A percentile compares a stretch with the other conserved stretches of the same genome.
Conservation (phyloP, 495 filamentous ascomycete genomes). For the Penicillium longicatenatum region DNA sequence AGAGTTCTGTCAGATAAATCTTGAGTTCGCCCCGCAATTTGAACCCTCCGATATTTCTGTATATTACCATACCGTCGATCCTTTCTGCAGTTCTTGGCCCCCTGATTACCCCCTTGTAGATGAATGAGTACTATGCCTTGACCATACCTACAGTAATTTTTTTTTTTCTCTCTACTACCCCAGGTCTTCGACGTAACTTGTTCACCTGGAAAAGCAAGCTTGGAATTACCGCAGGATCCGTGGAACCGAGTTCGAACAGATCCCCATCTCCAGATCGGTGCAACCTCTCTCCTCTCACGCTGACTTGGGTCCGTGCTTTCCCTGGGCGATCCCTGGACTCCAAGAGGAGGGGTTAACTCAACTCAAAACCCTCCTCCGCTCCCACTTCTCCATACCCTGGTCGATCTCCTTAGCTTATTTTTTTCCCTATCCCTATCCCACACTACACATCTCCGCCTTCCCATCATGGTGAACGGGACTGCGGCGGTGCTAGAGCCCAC, state of each 20-base stretch:
- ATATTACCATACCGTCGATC: slow-evolving; percentile 1
- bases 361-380: slow-evolving; percentile 34
- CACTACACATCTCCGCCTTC: slow-evolving; percentile 7
- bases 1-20: slow-evolving; percentile 11
- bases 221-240: slow-evolving; percentile 38
- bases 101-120: slow-evolving; percentile 8
- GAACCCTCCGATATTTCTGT: slow-evolving; percentile 6
- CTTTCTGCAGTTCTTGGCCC: slow-evolving; percentile 11
- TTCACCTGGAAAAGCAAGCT: slow-evolving; percentile 21
- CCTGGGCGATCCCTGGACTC: slow-evolving; percentile 39
- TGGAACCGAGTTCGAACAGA: slow-evolving; percentile 35
- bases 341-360: slow-evolving; percentile 36
- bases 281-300: slow-evolving; percentile 33
- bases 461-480: slow-evolving; percentile 49
- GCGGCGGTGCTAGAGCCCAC: slow-evolving; percentile 56
- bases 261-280: slow-evolving; percentile 35
- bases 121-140: no score
- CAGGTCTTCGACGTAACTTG: background rate
- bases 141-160: background rate
- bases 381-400: slow-evolving; percentile 37
- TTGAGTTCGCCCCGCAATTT: slow-evolving; percentile 8
- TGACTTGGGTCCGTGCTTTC: slow-evolving; percentile 40
- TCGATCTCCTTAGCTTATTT: slow-evolving; percentile 37
- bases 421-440: slow-evolving; percentile 6
- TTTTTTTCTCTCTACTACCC: background rate